Conservation (phyloP, 2,329 filamentous ascomycete genomes). For the Apiospora kogelbergensis region DNA sequence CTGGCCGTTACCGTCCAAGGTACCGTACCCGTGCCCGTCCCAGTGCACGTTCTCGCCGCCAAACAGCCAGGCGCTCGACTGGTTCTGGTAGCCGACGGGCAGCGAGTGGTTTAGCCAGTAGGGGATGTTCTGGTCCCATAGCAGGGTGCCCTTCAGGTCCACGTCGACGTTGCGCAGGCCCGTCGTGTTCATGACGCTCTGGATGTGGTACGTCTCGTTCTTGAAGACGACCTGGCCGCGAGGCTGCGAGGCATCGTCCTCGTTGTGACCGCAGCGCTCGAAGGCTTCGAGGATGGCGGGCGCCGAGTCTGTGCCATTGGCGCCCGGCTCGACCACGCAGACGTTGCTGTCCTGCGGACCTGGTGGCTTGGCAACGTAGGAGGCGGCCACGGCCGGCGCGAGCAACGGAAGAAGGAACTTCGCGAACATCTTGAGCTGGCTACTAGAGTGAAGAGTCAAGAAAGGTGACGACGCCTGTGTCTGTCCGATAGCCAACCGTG, state of each 20-base stretch:
- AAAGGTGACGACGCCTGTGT: background rate
- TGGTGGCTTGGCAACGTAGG: background rate
- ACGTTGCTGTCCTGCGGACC: background rate
- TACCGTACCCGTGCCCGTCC: conserved; percentile 50
- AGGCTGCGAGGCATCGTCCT: background rate
- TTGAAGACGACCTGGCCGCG: conserved; percentile 39
- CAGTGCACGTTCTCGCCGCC: conserved; percentile 52
- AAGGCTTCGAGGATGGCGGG: conserved; percentile 50
- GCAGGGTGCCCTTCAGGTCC: conserved; percentile 36
- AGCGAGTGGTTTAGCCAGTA: conserved; percentile 55
- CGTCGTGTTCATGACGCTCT: conserved; percentile 43
- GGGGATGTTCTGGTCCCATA: conserved; percentile 46
- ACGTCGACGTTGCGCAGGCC: conserved; percentile 41
- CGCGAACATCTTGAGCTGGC: background rate
- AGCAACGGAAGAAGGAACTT: background rate
- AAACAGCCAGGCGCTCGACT: conserved; percentile 53
- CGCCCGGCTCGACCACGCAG: conserved; percentile 29
- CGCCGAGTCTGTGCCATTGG: conserved; percentile 23
- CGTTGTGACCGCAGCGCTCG: conserved; percentile 35
- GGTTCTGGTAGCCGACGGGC: conserved; percentile 54
- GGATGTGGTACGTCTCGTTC: conserved; percentile 43
- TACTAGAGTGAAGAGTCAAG: background rate
- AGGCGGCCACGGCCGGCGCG: background rate
- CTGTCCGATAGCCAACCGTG: background rate
- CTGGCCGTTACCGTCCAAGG: conserved; percentile 59